Evolutionary conservation across 1,284 basidiomycete genomes (phyloP).

Genomic region (Volvariella volvacea): DNA sequence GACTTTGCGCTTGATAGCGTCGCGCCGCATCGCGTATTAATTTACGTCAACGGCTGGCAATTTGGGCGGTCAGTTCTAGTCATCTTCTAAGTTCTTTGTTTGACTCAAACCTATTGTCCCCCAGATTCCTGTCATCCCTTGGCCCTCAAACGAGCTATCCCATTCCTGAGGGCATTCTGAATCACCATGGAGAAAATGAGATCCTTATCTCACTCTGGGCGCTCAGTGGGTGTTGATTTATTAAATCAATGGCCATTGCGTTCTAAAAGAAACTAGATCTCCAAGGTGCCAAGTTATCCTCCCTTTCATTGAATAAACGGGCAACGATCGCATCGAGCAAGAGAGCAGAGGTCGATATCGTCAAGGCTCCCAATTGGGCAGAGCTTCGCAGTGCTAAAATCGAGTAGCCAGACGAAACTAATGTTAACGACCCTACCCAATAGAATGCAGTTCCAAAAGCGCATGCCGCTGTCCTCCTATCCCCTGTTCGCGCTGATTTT

Average conservation of each 20-base stretch:
- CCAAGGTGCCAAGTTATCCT: conserved; percentile 26
- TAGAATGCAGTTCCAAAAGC: too few relatives aligned
- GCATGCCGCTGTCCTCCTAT: too few relatives aligned
- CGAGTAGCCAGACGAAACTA: too few relatives aligned
- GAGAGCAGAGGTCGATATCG: too few relatives aligned
- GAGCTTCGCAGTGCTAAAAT: too few relatives aligned
- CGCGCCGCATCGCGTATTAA: conserved; percentile 26
- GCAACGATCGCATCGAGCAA: too few relatives aligned
- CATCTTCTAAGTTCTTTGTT: not conserved
- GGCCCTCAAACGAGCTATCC: conserved; percentile 28
- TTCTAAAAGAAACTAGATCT: too few relatives aligned
- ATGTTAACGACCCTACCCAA: too few relatives aligned
- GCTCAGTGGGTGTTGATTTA: conserved; percentile 20
- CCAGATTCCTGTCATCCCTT: conserved; percentile 21
- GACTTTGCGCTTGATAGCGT: conserved; percentile 29
- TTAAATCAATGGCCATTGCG: not conserved
- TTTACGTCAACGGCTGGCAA: conserved; percentile 39
- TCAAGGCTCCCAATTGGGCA: too few relatives aligned
- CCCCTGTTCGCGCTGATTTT: too few relatives aligned
- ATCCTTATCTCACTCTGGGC: conserved; percentile 34
- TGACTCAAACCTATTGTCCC: conserved; percentile 10
- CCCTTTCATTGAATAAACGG: too few relatives aligned
- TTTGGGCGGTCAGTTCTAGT: conserved; percentile 25
- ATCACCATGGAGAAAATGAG: conserved; percentile 33
- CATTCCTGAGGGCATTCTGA: conserved; percentile 35